Percentiles rank a stretch among this genome's conserved stretches.
Evolutionary conservation across 768 basidiomycete genomes (phyloP).

Genomic region (Rhizopogon sp.): DNA sequence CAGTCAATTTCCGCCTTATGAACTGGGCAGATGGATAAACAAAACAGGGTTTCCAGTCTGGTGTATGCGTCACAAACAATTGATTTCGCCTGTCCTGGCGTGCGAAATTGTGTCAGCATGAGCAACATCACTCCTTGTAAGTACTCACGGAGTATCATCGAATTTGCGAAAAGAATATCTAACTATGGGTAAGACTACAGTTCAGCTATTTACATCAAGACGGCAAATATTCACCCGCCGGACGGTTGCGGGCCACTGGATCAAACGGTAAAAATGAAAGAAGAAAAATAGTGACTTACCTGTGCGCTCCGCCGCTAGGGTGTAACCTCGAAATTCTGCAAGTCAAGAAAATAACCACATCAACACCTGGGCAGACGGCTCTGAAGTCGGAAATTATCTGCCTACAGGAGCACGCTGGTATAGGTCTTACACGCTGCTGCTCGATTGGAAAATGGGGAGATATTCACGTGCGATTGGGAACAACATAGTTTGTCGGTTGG

Average conservation of each 20-base stretch:
- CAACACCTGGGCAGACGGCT: neutral
- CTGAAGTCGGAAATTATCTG: neutral
- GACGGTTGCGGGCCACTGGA: neutral
- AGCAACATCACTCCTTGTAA: neutral
- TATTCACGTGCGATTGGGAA: neutral
- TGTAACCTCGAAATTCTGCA: neutral
- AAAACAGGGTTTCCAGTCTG: neutral
- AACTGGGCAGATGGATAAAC: neutral
- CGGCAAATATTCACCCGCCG: neutral
- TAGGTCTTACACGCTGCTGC: neutral
- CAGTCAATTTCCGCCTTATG: neutral
- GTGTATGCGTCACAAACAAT: neutral
- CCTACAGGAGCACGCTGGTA: neutral
- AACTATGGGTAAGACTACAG: neutral
- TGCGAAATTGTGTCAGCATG: too few species aligned
- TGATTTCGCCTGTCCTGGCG: neutral
- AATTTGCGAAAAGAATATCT: neutral
- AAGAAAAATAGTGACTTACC: neutral
- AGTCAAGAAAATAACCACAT: neutral
- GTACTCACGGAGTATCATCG: neutral
- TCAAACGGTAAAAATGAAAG: neutral
- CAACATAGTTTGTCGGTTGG: too few species aligned
- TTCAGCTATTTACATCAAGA: neutral
- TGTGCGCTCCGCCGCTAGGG: neutral
- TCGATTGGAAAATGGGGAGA: neutral